Percentiles rank a stretch among this genome's conserved stretches.
These are phyloP conservation scores for Lipomyces sp. DNA, from an alignment of 805 yeast species.

Conservation along the genomic window DNA sequence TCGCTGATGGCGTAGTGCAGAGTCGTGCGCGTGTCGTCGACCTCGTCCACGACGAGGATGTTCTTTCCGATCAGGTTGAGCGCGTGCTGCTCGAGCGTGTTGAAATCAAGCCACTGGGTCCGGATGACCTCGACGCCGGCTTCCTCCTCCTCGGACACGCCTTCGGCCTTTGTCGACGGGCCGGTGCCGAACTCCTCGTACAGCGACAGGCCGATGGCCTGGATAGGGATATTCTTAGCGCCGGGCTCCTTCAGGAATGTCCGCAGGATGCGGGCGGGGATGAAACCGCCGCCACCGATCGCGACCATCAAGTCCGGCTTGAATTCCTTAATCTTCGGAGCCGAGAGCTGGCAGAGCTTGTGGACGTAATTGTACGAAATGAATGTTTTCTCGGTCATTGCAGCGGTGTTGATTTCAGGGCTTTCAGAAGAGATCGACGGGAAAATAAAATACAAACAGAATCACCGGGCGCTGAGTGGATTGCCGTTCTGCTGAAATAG, in stretches of 20 bases:
- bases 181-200: constrained; percentile 75
- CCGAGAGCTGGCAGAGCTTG: constrained; percentile 72
- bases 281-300: constrained; percentile 95
- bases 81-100: constrained; percentile 63
- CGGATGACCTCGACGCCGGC: constrained; percentile 80
- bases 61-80: constrained; percentile 78
- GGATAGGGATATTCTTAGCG: constrained; percentile 82
- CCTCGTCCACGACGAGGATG: constrained; percentile 82
- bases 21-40: constrained; percentile 89
- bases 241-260: constrained; percentile 88
- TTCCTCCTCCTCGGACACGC: constrained; percentile 40
- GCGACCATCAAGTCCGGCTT: constrained; percentile 91
- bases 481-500: too few relatives aligned
- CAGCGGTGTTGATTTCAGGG: neutral
- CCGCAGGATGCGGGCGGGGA: constrained; percentile 94
- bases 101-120: constrained; percentile 88
- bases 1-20: constrained; percentile 79
- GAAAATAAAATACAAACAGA: neutral
- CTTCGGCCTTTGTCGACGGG: constrained; percentile 42
- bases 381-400: constrained; percentile 40
- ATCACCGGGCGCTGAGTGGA: neutral
- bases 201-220: constrained; percentile 89
- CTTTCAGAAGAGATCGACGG: neutral
- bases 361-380: constrained; percentile 79
- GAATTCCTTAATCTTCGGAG: constrained; percentile 53